Evolutionary conservation across 495 filamentous ascomycete genomes (phyloP).

Genomic region (Glonium stellatum): DNA sequence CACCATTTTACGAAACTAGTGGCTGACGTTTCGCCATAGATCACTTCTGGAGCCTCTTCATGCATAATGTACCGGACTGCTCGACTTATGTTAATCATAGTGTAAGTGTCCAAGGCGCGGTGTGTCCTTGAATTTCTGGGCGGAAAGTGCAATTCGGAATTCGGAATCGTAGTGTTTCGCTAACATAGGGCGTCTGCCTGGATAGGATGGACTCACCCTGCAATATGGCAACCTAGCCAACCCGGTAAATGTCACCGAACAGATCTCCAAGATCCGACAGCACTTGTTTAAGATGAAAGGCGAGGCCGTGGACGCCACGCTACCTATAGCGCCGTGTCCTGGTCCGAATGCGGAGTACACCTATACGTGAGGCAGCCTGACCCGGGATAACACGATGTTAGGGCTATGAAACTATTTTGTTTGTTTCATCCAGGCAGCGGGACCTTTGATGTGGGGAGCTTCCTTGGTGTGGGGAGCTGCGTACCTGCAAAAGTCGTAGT

Average conservation of each 20-base stretch:
- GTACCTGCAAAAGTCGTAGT: too few relatives aligned
- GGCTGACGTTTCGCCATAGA: constrained; percentile 7
- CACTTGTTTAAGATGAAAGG: constrained; percentile 42
- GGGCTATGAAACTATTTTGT: background rate
- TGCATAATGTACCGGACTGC: constrained; percentile 47
- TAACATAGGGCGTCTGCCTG: constrained; percentile 20
- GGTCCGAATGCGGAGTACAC: constrained; percentile 2
- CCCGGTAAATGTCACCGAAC: constrained; percentile 36
- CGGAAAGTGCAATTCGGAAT: constrained; percentile 28
- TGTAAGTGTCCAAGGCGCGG: constrained; percentile 2
- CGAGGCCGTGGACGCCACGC: constrained; percentile 5
- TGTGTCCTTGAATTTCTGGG: background rate
- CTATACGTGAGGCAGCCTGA: background rate
- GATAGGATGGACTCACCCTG: constrained; percentile 41
- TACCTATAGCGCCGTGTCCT: constrained; percentile 24
- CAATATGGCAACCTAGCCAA: constrained; percentile 44
- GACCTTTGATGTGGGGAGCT: too few relatives aligned
- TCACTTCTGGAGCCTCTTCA: constrained; percentile 38
- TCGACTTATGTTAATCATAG: constrained; percentile 33
- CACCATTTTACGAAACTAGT: constrained; percentile 6
- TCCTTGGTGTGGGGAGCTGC: too few relatives aligned
- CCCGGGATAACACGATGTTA: background rate
- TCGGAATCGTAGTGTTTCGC: constrained; percentile 15
- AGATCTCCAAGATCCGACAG: constrained; percentile 41
- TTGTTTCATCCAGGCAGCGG: too few relatives aligned